Evolutionary conservation across 2,329 filamentous ascomycete species (phyloP), one percentile per base, ranked within the genome.

Genomic region (Fusarium sp.): DNA sequence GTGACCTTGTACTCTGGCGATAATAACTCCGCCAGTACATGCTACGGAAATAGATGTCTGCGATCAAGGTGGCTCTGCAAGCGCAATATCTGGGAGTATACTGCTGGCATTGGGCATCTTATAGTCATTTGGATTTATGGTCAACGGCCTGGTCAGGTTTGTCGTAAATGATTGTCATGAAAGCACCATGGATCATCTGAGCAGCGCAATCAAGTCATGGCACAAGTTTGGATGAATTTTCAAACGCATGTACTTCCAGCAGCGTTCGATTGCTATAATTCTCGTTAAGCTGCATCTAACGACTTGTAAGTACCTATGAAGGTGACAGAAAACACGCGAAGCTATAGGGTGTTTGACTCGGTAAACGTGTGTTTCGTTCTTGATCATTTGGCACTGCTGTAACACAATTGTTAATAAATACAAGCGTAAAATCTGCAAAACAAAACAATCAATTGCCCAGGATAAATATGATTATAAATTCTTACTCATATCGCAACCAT

Each of bases 91-190:
- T 25, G 14, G 6, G 12, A 29, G 14, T 10, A 27, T 46, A 1
- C 7, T 30, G 7, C 30, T 14, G 38, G 18, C 5, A 25, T 43
- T 22, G 20, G 11, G 14, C 10, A 29, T 60, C 49, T 69, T 69
- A 71, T 69, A 71, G 32, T 34, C 29, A 4, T 5, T 27, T 16
- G 12, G 10, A 6, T 22, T 30, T 20, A 16, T 34, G 24, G 38
- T 40, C 22, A 52, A 25, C 24, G 11, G 14, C n/a, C 14, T 14
- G 15, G 49, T 38, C n/a, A 14, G 24, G 44, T 64, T 71, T 71
- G 63, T 40, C 18, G 10, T 25, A 11, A 9, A 42, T 46, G 63
- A 44, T 55, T 62, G 49, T 14, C n/a, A 51, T 14, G 34, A 42
- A 20, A n/a, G 9, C 18, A 46, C 24, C 10, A n/a, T n/a, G 10